A percentile compares a stretch with the other conserved stretches of the same genome.
Conservation (phyloP, 1,284 basidiomycete species). For the Apiotrichum domesticum region DNA sequence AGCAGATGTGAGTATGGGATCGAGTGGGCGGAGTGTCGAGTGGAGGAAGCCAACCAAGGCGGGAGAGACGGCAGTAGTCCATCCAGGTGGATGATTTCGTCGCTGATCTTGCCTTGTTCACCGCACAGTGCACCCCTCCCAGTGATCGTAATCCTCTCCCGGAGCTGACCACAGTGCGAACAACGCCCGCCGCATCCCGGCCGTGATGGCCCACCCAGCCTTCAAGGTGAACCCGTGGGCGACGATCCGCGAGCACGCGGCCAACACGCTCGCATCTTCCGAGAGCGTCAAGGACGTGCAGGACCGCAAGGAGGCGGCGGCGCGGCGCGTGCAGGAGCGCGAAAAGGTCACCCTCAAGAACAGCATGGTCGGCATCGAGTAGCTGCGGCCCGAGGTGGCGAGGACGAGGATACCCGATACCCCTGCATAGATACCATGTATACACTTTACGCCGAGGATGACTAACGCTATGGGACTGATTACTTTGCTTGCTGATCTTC, state of each 20-base stretch:
- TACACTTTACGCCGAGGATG: background rate
- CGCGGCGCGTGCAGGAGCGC: background rate
- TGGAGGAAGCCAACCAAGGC: background rate
- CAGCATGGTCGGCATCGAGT: slow-evolving; percentile 16
- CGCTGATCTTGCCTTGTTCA: too few species aligned
- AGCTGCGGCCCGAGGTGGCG: background rate
- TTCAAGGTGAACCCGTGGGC: slow-evolving; percentile 46
- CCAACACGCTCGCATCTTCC: slow-evolving; percentile 36
- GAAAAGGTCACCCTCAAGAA: background rate
- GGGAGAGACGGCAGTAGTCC: background rate
- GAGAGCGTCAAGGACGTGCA: slow-evolving; percentile 9
- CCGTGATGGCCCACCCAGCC: slow-evolving; percentile 40
- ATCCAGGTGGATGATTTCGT: background rate
- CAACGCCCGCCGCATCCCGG: slow-evolving; percentile 36
- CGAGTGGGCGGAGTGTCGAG: background rate
- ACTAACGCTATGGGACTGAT: too few species aligned
- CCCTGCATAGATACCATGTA: slow-evolving; percentile 2
- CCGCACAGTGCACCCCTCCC: too few species aligned
- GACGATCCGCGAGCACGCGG: slow-evolving; percentile 43
- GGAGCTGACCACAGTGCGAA: slow-evolving; percentile 19
- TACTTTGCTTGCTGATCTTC: background rate
- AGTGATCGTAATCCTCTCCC: too few species aligned
- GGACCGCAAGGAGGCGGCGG: slow-evolving; percentile 6
- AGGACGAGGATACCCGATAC: background rate
- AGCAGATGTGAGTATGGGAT: slow-evolving; percentile 38